Base-by-base conservation (phyloP, 768 basidiomycete genomes). In the Auricularia sp. region DNA sequence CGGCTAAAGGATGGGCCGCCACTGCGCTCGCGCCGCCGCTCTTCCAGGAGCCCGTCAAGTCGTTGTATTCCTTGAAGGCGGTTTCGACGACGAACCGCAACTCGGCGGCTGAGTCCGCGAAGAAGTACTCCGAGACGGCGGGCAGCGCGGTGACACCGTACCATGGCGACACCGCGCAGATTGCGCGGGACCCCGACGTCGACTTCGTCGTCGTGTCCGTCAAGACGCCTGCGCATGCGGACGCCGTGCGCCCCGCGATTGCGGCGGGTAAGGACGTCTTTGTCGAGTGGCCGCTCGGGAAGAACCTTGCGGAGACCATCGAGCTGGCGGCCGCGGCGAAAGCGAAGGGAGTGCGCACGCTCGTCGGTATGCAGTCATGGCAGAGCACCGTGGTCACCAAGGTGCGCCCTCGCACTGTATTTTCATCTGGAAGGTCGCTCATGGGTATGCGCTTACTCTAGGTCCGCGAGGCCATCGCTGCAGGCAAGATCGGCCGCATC, bases 231-330 rank as follows among this genome's bases (percentile, higher is more conserved):
- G n/a, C 61, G 1, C 78, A 79, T 67, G 73, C 70, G 36, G 68
- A 69, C 1, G 69, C 72, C 1, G 68, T 73, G 5, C n/a, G 73
- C 42, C 74, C 76, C 16, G 74, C 70, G 3, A 74, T 80, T 54
- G 74, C 72, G 29, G 74, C 75, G 35, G 76, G 75, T 29, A 80
- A 79, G 67, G 66, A 75, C 44, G 65, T 79, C 37, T 79, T 78
- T 63, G 63, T 79, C 7, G 78, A 80, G 67, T 80, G 77, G 77
- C 78, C 79, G 3, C 74, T 70, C 14, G 79, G 77, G 1, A 68
- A 56, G 33, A 69, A 62, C 8, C 47, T 75, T 11, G 62, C 70
- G 37, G 76, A 80, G 68, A 75, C 76, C n/a, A 33, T 51, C 13
- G 75, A 76, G 65, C 69, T 80, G 3, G 76, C 76, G 3, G 70